Evolutionary conservation across 148 eudicot genomes (phyloP), one percentile per base, ranked within the genome.

Genomic region (Chenopodium berlandieri): DNA sequence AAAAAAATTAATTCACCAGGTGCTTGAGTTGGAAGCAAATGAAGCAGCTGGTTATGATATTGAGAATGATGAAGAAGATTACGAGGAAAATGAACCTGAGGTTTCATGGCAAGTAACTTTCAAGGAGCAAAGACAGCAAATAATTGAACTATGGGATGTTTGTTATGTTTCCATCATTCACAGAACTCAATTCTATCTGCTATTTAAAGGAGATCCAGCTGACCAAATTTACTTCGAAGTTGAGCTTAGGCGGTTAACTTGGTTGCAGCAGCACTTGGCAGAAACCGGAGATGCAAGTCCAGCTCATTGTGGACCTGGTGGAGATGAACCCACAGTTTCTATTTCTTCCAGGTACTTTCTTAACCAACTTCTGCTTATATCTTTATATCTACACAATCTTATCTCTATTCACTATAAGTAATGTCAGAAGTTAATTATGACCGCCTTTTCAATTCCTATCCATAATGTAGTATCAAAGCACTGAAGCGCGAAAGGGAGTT

Each of bases 191-290:
- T 94, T 94, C 75, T 94, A 92, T 85, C 85, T 92, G 71, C 76
- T 94, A 37, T 94, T 94, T 62, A 92, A 94, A 80, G 97, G 94
- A 14, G 98, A 92, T 75, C 85, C 89, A 73, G 93, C 97, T 48
- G 98, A 94, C 77, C 92, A 92, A 81, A 94, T 94, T 37, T 94
- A 94, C 81, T 77, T 94, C 90, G 98, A 92, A 89, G 97, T 94
- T 16, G 98, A 94, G 82, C 93, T 94, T 22, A 84, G 97, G 79
- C 94, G 98, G 77, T 87, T 94, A 83, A 87, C 87, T 75, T 94
- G 97, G 98, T 87, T 94, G 78, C 93, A 90, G 73, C 89, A 92
- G 62, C 98, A 94, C 84, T 79, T 92, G 54, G 89, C 88, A 52
- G 98, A 94, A 86, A 89, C 83, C 67, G 98, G 97, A 60, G 89